Percentiles rank a stretch among this genome's conserved stretches.
Evolutionary conservation across 768 basidiomycete species (phyloP).

Genomic region (Naganishia vishniacii): DNA sequence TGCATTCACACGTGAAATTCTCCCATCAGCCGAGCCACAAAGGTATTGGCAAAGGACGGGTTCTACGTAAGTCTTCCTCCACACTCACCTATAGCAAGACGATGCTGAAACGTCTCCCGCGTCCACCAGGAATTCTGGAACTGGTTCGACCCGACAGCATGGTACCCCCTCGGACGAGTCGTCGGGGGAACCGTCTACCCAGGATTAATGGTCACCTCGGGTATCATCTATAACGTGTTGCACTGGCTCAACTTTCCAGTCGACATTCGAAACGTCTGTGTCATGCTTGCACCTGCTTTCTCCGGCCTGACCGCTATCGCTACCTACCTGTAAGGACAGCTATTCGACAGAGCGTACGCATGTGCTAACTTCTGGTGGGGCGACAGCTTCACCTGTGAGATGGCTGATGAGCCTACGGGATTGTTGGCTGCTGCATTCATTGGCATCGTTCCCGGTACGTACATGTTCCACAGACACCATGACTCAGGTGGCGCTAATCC

Average conservation of each 20-base stretch:
- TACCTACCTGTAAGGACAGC: conserved; percentile 74
- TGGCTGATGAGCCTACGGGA: conserved; percentile 91
- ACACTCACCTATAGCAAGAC: background rate
- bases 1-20: background rate
- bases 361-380: background rate
- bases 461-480: background rate
- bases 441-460: conserved; percentile 74
- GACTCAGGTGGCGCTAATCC: no score
- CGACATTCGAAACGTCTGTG: conserved; percentile 94
- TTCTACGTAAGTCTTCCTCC: conserved; percentile 73
- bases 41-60: conserved; percentile 80
- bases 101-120: background rate
- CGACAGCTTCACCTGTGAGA: conserved; percentile 87
- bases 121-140: conserved; percentile 91
- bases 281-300: conserved; percentile 92
- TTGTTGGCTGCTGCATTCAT: conserved; percentile 97
- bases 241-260: conserved; percentile 87
- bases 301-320: conserved; percentile 94
- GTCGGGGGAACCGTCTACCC: conserved; percentile 98
- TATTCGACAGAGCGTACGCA: background rate
- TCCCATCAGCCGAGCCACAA: conserved; percentile 73
- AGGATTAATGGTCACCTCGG: conserved; percentile 95
- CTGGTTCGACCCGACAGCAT: conserved; percentile 99
- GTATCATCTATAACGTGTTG: conserved; percentile 88
- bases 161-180: conserved; percentile 97